Evolutionary conservation across 192 early-diverging fungal genomes (phyloP), one percentile per base, ranked within the genome.

Genomic region (Podila verticillata): DNA sequence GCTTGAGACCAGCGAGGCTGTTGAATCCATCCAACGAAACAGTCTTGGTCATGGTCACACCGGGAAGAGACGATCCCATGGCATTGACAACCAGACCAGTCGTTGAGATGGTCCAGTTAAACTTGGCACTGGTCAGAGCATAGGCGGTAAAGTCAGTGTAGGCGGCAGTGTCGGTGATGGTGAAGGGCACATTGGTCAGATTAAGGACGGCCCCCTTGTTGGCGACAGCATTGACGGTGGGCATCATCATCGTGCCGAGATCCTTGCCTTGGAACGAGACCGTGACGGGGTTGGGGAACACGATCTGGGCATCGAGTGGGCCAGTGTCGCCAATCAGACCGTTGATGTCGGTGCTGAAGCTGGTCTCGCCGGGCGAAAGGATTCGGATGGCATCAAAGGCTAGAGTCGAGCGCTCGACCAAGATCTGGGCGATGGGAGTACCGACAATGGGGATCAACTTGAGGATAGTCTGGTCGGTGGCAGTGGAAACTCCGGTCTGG

Each of bases 251-350:
- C n/a, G 61, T 51, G 68, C 87, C 87, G 24, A 88, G 48, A 12
- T 59, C 63, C 35, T 48, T 63, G 29, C 82, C 77, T 15, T 85
- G 54, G 72, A 69, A 88, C 17, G 66, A 36, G 44, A 88, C 63
- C 30, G 61, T 72, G 49, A 85, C 63, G 48, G 83, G 83, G 36
- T 57, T 65, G 63, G 83, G 82, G 70, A 89, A 84, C 31, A 48
- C 7, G 68, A 89, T 87, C 2, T 47, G 36, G 59, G 87, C 87
- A 49, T 71, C 70, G 48, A 89, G 57, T 12, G 86, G 86, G 81
- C 87, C 87, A 26, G 87, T 84, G 9, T 70, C 49, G 19, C 69
- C 70, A 35, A 89, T 85, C n/a, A 54, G 20, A 34, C 85, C 85
- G 59, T 61, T 66, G 70, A 87, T 81, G 56, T 78, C 70, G 24